Percentiles rank a stretch among this genome's conserved stretches.
Conservation (phyloP, 495 filamentous ascomycete genomes). For the Neurospora sp. region DNA sequence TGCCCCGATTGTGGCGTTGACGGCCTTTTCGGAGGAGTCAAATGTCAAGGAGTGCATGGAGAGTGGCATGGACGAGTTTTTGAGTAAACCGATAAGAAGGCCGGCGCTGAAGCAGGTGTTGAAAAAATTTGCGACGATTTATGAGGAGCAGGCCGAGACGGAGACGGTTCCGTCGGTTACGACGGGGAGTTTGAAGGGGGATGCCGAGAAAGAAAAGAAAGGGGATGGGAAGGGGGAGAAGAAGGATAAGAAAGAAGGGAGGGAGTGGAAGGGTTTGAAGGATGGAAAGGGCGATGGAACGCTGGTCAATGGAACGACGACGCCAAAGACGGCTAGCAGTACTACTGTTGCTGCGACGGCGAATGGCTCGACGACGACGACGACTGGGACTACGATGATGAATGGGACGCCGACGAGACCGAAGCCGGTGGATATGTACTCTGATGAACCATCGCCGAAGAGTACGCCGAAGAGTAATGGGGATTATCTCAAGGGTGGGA, state of each 20-base stretch:
- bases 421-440: not conserved
- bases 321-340: not conserved
- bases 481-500: not conserved
- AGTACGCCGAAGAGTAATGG: not conserved
- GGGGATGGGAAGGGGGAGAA: not conserved
- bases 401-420: not conserved
- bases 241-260: not conserved
- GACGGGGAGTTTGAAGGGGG: not conserved
- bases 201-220: not conserved
- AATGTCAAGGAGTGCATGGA: constrained; percentile 80
- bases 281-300: not conserved
- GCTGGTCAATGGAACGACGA: not conserved
- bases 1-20: constrained; percentile 83
- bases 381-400: not conserved
- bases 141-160: constrained; percentile 40
- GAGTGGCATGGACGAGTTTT: constrained; percentile 63
- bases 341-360: not conserved
- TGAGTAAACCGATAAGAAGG: constrained; percentile 71
- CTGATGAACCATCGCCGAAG: not conserved
- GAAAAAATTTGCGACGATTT: constrained; percentile 49
- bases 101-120: constrained; percentile 79
- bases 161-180: constrained; percentile 14
- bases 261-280: not conserved
- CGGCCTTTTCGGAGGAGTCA: constrained; percentile 81
- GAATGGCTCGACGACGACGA: not conserved